phyloP scores from a whole-genome alignment of 2,329 filamentous ascomycete species.

The Metarhizium rileyi region DNA sequence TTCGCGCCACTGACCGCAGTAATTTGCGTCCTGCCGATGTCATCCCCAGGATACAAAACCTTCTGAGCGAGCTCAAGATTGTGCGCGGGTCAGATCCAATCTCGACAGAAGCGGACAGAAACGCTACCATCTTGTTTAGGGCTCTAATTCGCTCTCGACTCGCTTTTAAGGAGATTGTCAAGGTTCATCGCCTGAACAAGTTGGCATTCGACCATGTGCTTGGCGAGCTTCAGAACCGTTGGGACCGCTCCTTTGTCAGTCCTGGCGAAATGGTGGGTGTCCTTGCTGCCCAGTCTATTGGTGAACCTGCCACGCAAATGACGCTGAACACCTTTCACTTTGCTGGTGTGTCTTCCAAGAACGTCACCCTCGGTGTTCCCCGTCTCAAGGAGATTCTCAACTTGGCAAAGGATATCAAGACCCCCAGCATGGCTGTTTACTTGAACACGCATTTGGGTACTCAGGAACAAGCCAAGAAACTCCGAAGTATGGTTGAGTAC shows the following conservation, averaged over 20 bases:
- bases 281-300: conserved; percentile 93
- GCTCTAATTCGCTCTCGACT: conserved; percentile 80
- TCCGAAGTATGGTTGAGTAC: conserved; percentile 87
- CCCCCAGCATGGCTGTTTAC: conserved; percentile 91
- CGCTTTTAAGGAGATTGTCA: conserved; percentile 86
- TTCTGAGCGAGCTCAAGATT: conserved; percentile 70
- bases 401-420: conserved; percentile 96
- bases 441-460: conserved; percentile 54
- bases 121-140: conserved; percentile 87
- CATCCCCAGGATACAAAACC: conserved; percentile 64
- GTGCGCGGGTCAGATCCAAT: conserved; percentile 78
- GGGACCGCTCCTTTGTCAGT: conserved; percentile 74
- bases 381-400: conserved; percentile 99
- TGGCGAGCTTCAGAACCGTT: conserved; percentile 82
- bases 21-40: conserved; percentile 84
- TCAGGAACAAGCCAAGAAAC: conserved; percentile 72
- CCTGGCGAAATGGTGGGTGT: conserved; percentile 99
- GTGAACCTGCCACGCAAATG: conserved; percentile 98
- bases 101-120: conserved; percentile 77
- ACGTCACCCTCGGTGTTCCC: conserved; percentile 96
- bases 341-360: conserved; percentile 98
- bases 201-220: conserved; percentile 87
- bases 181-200: conserved; percentile 77
- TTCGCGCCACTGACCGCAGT: conserved; percentile 76
- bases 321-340: conserved; percentile 99